Evolutionary conservation across 2,329 filamentous ascomycete species (phyloP), one percentile per base, ranked within the genome.

Genomic region (Xylariales sp.): DNA sequence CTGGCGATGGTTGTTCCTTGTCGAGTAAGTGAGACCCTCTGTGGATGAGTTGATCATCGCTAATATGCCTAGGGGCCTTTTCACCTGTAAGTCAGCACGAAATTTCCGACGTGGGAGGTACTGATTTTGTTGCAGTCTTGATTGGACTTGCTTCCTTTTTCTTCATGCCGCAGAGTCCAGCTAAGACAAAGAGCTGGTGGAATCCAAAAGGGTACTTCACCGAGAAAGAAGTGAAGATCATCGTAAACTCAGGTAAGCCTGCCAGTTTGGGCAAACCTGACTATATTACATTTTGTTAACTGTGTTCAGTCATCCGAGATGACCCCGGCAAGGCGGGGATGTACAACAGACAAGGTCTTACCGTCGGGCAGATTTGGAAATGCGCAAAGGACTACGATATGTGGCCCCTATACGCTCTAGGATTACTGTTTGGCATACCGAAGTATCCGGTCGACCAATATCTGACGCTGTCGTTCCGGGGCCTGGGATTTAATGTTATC

Each of bases 201-300:
- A 87, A 88, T 55, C 76, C 74, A 1, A 79, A 80, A 23, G 90
- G 90, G 3, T 90, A 89, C 85, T 90, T 91, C 76, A 85, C 78
- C 5, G 87, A 90, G 62, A 83, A 80, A 18, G 89, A 92, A 75
- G 87, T 89, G 74, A 88, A 88, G 71, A 90, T 91, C 67, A 86
- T 91, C 79, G 88, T 90, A 5, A 91, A 90, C 73, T 84, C 74
- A 36, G 76, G 76, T 76, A 65, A 62, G 71, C 36, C 50, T 16
- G 14, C 10, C 3, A 34, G 43, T 55, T n/a, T 39, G 6, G n/a
- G 48, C 8, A 30, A 61, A 50, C 1, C 12, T 39, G 36, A 12
- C 30, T 41, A 5, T 49, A 39, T 32, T 9, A 56, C 32, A 30
- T 8, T 57, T 53, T 46, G n/a, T 56, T 74, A 59, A 73, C 65